A percentile compares a stretch with the other conserved stretches of the same genome.
These are phyloP conservation scores for Calophaca sinica DNA, from an alignment of 306 rosid genomes.

Conservation along the genomic window DNA sequence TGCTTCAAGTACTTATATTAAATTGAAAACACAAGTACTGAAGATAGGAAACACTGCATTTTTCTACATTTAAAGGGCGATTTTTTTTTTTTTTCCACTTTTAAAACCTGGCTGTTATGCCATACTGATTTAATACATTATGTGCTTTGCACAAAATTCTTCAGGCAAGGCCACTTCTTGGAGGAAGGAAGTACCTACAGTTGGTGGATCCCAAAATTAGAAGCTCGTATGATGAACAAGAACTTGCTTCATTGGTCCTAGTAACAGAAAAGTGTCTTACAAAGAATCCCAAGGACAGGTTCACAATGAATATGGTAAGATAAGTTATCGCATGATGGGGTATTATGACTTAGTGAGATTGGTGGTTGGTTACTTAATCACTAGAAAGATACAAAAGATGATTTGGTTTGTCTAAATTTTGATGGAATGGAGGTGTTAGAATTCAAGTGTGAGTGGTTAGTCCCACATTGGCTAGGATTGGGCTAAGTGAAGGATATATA, in stretches of 20 bases:
- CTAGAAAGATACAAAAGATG: neutral
- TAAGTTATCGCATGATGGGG: neutral
- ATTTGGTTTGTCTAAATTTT: neutral
- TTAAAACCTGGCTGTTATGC: neutral
- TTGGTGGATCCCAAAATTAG: conserved; percentile 52
- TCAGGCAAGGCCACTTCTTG: conserved; percentile 54
- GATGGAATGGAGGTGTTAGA: neutral
- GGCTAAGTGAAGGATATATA: too few relatives aligned
- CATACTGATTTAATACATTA: conserved; percentile 5
- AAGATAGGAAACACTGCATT: neutral
- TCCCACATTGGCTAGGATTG: too few relatives aligned
- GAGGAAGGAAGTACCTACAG: conserved; percentile 40
- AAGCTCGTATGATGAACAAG: conserved; percentile 48
- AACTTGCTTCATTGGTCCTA: conserved; percentile 49
- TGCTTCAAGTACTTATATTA: neutral
- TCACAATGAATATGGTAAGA: conserved; percentile 57
- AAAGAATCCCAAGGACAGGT: conserved; percentile 53
- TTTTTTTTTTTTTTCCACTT: neutral
- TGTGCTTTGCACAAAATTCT: conserved; percentile 32
- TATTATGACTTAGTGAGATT: neutral
- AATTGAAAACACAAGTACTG: neutral
- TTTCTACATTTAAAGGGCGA: neutral
- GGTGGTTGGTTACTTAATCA: neutral
- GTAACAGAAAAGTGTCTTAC: conserved; percentile 49
- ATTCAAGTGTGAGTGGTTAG: too few relatives aligned